Evolutionary conservation across 31 red algal species (phyloP), one percentile per base, ranked within the genome.

Genomic region (Endocladia muricata): DNA sequence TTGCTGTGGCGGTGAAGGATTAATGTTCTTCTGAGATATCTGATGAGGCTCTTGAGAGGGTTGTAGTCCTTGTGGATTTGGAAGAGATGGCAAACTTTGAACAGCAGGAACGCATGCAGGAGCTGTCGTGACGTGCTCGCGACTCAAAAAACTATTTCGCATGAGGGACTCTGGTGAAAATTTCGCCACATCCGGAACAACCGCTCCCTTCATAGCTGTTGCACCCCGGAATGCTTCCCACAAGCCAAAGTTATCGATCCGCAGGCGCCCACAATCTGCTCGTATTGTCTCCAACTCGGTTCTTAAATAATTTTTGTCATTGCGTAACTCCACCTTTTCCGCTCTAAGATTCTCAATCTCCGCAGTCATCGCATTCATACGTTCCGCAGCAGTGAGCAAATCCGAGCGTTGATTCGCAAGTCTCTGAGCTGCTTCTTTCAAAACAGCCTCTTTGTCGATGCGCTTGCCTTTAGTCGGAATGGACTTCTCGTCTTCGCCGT

Each of bases 281-380:
- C 91, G 82, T 47, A 87, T 77, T 26, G 70, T 86, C 29, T 98
- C 86, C 15, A 98, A 62, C 39, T 98, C 81, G 32, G 37, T 58
- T 2, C 91, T 81, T 21, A 98, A 68, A 60, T 96, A 96, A 26
- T n/a, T 56, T 48, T 96, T 96, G 51, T 96, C 93, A n/a, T 52
- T 55, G 9, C 93, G 74, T 21, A 96, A 55, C 67, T 96, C 93
- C 0, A 91, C 35, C 58, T 96, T 96, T 56, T 96, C 93, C 7
- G 82, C 55, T 4, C 93, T 62, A 15, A 96, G 56, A 52, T 94
- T 73, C 13, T 89, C 86, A 41, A 81, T 81, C 59, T 96, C 90
- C 36, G 42, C 36, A 2, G 56, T 64, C 68, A 85, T 84, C 22
- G 60, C 49, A 26, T 38, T 41, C 36, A 84, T 74, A 26, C 81